Evolutionary conservation across 2,329 filamentous ascomycete species (phyloP).

Genomic region (Hypoxylon sp.): DNA sequence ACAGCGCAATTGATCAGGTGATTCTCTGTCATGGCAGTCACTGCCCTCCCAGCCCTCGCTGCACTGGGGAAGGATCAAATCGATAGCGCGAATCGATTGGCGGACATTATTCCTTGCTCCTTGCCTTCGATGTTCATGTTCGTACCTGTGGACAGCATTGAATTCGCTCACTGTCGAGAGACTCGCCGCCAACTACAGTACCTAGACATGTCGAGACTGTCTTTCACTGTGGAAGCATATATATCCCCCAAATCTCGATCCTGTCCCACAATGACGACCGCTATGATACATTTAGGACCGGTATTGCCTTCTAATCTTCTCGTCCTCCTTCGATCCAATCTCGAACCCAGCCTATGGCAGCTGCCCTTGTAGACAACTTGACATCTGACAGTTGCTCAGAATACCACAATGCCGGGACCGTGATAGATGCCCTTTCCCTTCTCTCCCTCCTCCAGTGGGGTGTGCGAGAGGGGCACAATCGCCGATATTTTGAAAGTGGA

Average conservation of each 20-base stretch:
- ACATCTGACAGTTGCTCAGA: conserved; percentile 33
- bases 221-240: background rate
- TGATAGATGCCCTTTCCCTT: conserved; percentile 6
- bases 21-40: conserved; percentile 21
- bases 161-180: conserved; percentile 4
- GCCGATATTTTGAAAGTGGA: conserved; percentile 28
- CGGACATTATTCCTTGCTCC: conserved; percentile 17
- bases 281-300: conserved; percentile 28
- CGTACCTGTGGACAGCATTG: conserved; percentile 4
- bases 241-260: conserved; percentile 41
- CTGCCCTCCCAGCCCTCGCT: background rate
- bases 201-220: too few relatives aligned
- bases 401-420: conserved; percentile 39
- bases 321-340: conserved; percentile 31
- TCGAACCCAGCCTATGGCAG: conserved; percentile 30
- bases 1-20: conserved; percentile 24
- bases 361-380: conserved; percentile 13
- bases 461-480: conserved; percentile 25
- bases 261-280: conserved; percentile 46
- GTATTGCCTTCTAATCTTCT: conserved; percentile 22
- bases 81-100: conserved; percentile 31
- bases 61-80: conserved; percentile 23
- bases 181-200: too few relatives aligned
- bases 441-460: conserved; percentile 27
- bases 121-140: background rate